Conservation (phyloP, 495 filamentous ascomycete genomes). For the Lasiosphaeria hispida region DNA sequence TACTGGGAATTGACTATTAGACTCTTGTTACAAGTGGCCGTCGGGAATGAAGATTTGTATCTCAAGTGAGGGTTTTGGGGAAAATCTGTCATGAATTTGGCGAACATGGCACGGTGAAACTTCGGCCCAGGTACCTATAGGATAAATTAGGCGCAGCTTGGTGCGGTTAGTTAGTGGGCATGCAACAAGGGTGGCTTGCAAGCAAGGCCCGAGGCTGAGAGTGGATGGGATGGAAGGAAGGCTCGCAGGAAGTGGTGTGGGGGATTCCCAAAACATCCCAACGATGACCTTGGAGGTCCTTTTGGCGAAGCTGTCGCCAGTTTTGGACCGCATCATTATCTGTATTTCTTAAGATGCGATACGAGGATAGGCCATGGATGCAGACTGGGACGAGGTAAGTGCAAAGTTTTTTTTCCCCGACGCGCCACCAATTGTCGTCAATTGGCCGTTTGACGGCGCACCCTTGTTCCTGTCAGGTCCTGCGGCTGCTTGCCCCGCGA, state of each 20-base stretch:
- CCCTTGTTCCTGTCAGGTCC: neutral
- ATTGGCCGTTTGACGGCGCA: neutral
- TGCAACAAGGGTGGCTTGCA: too few species aligned
- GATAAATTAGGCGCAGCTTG: too few species aligned
- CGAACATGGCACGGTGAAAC: too few species aligned
- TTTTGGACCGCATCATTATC: conserved; percentile 11
- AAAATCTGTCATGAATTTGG: too few species aligned
- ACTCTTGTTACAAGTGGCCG: too few species aligned
- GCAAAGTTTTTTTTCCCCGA: neutral
- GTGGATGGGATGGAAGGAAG: neutral
- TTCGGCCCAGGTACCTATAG: too few species aligned
- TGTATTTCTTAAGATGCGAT: conserved; percentile 23
- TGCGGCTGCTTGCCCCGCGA: neutral
- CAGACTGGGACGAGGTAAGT: conserved; percentile 64
- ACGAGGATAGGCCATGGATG: conserved; percentile 43
- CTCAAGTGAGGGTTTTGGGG: too few species aligned
- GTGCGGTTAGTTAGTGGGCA: too few species aligned
- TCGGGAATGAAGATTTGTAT: too few species aligned
- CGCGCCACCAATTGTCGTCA: neutral
- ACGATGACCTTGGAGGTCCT: conserved; percentile 1
- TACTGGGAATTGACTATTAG: neutral
- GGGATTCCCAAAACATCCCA: conserved; percentile 3
- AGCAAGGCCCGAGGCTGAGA: neutral
- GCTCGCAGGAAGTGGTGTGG: too few species aligned
- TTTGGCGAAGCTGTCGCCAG: neutral